Conservation (phyloP, 441 rosid genomes). For the Kokia cookei region DNA sequence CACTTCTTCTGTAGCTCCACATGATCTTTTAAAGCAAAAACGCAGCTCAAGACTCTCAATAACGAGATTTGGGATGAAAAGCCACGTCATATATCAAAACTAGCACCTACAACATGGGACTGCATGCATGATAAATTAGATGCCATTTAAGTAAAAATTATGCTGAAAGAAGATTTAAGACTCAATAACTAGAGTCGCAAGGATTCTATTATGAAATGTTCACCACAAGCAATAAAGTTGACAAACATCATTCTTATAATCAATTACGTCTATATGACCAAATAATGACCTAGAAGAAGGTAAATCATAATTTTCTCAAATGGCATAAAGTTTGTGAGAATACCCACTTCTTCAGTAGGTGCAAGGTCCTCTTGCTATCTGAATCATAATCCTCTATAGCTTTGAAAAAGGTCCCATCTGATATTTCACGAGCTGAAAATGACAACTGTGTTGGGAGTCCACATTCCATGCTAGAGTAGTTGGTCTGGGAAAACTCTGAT, state of each 20-base stretch:
- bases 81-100: neutral
- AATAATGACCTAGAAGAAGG: neutral
- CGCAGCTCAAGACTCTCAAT: neutral
- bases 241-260: neutral
- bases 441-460: conserved; percentile 87
- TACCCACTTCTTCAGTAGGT: conserved; percentile 74
- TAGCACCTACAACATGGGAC: conserved; percentile 2
- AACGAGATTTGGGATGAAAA: neutral
- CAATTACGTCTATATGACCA: neutral
- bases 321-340: conserved; percentile 4
- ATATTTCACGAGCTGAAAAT: conserved; percentile 91
- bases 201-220: neutral
- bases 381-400: conserved; percentile 93
- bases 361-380: conserved; percentile 78
- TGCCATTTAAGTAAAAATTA: conserved; percentile 6
- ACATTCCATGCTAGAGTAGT: conserved; percentile 78
- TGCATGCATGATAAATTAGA: neutral
- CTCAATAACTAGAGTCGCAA: neutral
- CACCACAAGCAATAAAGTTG: neutral
- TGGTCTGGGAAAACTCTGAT: conserved; percentile 51
- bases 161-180: neutral
- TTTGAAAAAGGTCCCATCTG: conserved; percentile 94
- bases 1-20: neutral
- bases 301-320: neutral
- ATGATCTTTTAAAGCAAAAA: neutral